Evolutionary conservation across 2,329 filamentous ascomycete species (phyloP), one percentile per base, ranked within the genome.

Genomic region (Cladosporium velox): DNA sequence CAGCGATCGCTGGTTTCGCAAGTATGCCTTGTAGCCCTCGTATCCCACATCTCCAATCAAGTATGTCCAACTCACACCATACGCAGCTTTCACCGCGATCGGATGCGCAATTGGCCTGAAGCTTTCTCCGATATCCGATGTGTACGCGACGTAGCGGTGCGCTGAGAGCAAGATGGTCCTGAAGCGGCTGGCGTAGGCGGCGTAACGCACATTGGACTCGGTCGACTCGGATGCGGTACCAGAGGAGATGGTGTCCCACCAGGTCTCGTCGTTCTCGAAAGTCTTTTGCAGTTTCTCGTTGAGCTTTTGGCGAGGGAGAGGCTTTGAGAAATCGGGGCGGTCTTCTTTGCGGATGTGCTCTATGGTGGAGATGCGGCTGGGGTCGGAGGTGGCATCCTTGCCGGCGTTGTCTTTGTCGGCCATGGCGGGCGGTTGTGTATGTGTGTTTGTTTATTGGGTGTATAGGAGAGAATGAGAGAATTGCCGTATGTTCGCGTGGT

Each of bases 101-200:
- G 93, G 94, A 76, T 97, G 93, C 4, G 94, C 93, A 47, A 99
- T 86, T 0, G 95, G 95, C 1, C 95, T 88, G 80, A 99, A 99
- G 0, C 91, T 96, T 79, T 99, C 95, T 77, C 95, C 95, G 70
- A 99, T 94, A 74, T 98, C 94, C 24, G 68, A 93, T 0, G 95
- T 98, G 78, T 99, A 99, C 65, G 95, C 95, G 59, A 99, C 93
- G 75, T 99, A 99, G 74, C 95, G 90, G 75, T 98, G 95, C 4
- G 93, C 93, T 18, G 91, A 92, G 72, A 93, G 83, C 74, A 99
- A 88, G 71, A 98, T 91, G 8, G 77, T 79, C 49, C 76, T 72
- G 18, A 78, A 67, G 30, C 95, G 89, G 67, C 89, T 88, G 58
- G 92, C 92, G 80, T 99, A 99, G 72, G 91, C 95, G 66, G 93